A percentile compares a stretch with the other conserved stretches of the same genome.
Evolutionary conservation across 164 flowering plant species (phyloP).

Genomic region (Berberis thunbergii): DNA sequence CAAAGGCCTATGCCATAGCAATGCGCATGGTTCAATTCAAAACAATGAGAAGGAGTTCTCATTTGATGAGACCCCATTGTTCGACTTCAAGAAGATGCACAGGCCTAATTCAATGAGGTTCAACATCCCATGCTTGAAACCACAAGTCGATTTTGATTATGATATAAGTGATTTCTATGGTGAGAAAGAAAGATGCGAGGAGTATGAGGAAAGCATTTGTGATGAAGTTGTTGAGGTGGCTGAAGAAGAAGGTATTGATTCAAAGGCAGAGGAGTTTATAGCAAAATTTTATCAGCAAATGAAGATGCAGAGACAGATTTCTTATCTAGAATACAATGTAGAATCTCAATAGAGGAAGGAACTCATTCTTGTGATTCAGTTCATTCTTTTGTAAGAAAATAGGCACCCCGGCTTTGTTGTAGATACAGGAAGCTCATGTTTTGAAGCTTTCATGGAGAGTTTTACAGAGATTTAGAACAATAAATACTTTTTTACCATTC

Average conservation of each 20-base stretch:
- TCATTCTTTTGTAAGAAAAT: constrained; percentile 2
- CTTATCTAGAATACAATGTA: not conserved
- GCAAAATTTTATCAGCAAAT: constrained; percentile 63
- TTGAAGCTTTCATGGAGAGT: constrained; percentile 4
- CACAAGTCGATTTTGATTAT: constrained; percentile 36
- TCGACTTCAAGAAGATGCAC: constrained; percentile 45
- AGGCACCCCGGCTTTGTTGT: constrained; percentile 15
- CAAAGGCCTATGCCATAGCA: constrained; percentile 24
- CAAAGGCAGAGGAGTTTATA: constrained; percentile 70
- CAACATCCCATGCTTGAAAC: constrained; percentile 52
- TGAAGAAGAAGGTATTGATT: constrained; percentile 40
- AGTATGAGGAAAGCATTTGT: constrained; percentile 5
- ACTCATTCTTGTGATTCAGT: too few relatives aligned
- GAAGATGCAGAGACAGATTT: constrained; percentile 58
- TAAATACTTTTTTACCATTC: not conserved
- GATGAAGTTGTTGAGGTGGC: constrained; percentile 5
- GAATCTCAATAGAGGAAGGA: not conserved
- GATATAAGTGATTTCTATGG: constrained; percentile 2
- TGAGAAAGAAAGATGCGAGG: constrained; percentile 9
- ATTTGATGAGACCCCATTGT: constrained; percentile 66
- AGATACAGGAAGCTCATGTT: constrained; percentile 19
- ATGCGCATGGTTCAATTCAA: constrained; percentile 14
- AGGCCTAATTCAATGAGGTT: constrained; percentile 51
- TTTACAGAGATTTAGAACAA: not conserved
- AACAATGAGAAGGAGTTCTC: constrained; percentile 71